phyloP scores from a whole-genome alignment of 192 early-diverging fungal genomes.

The Coemansia sp. region DNA sequence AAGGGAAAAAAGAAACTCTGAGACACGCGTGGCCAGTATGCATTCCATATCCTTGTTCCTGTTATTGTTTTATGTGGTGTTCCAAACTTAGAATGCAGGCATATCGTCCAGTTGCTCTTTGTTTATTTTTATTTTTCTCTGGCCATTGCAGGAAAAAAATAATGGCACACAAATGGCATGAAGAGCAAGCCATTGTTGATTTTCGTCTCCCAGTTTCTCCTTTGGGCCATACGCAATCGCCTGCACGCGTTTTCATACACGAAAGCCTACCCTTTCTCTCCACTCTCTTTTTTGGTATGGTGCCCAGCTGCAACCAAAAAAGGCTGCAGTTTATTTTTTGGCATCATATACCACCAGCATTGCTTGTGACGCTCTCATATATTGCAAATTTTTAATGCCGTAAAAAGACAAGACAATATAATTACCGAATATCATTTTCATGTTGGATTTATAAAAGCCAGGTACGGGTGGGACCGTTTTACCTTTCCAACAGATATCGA shows the following conservation, averaged over 20 bases:
- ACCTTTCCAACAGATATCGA: background rate
- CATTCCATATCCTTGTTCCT: background rate
- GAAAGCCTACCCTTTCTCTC: background rate
- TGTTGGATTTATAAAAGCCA: background rate
- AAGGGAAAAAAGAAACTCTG: background rate
- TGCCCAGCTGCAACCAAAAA: background rate
- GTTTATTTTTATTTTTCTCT: background rate
- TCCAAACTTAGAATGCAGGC: constrained; percentile 34
- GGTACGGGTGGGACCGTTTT: background rate
- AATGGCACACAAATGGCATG: constrained; percentile 3
- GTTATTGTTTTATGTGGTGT: constrained; percentile 6
- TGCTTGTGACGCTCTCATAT: background rate
- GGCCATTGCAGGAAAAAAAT: constrained; percentile 7
- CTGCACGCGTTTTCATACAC: background rate
- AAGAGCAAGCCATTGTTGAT: constrained; percentile 1
- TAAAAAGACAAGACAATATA: background rate
- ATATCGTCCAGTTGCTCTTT: background rate
- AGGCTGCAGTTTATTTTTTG: constrained; percentile 3
- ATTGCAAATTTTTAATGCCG: background rate
- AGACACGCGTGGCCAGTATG: constrained; percentile 3
- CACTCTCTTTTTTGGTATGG: background rate
- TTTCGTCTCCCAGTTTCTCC: background rate
- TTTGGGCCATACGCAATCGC: background rate
- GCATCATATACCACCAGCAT: background rate
- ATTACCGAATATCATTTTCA: background rate